phyloP scores from a whole-genome alignment of 2,329 filamentous ascomycete species.

The Trichophyton equinum region DNA sequence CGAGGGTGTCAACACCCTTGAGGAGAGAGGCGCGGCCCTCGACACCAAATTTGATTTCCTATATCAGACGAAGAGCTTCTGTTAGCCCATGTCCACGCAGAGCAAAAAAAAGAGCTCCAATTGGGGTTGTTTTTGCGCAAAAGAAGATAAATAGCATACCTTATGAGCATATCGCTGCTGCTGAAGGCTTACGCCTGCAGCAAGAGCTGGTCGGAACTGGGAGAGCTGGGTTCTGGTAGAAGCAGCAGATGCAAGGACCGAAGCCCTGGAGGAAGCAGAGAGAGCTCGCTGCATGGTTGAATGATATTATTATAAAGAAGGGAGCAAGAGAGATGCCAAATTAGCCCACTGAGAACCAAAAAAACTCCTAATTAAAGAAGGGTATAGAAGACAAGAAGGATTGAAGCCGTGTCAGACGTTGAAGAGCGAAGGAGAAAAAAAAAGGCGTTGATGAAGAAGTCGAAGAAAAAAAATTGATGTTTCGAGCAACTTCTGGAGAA shows the following conservation, averaged over 20 bases:
- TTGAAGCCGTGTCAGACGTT: constrained; percentile 14
- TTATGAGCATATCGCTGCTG: constrained; percentile 97
- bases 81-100: constrained; percentile 18
- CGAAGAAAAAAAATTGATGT: constrained; percentile 19
- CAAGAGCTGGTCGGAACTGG: constrained; percentile 48
- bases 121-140: background rate
- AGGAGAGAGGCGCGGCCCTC: constrained; percentile 82
- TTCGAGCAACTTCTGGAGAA: constrained; percentile 26
- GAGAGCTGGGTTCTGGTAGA: constrained; percentile 45
- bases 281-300: constrained; percentile 87
- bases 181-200: constrained; percentile 52
- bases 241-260: constrained; percentile 57
- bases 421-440: constrained; percentile 20
- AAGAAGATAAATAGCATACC: constrained; percentile 43
- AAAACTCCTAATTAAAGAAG: constrained; percentile 22
- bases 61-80: constrained; percentile 9
- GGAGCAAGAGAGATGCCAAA: constrained; percentile 17
- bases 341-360: constrained; percentile 21
- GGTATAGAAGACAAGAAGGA: constrained; percentile 9
- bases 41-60: constrained; percentile 98
- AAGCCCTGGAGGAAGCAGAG: constrained; percentile 65
- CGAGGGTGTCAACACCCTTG: constrained; percentile 89
- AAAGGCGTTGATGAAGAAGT: constrained; percentile 18
- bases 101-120: background rate
- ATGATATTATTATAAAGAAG: constrained; percentile 13